Conservation (phyloP, 164 flowering plant species). For the Buxus sempervirens region DNA sequence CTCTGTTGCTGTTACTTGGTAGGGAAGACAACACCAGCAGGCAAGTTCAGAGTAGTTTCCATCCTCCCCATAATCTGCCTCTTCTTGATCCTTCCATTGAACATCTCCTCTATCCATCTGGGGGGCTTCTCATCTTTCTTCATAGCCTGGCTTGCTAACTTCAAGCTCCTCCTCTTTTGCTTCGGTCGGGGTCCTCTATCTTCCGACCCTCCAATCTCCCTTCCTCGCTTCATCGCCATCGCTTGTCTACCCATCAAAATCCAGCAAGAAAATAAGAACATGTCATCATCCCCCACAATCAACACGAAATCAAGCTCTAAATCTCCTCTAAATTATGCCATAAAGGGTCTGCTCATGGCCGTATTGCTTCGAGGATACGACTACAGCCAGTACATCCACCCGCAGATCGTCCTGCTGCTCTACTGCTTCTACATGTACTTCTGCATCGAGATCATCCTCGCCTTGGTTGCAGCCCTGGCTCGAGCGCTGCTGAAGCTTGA, state of each 20-base stretch:
- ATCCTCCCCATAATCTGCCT: slow-evolving; percentile 30
- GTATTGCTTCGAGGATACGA: slow-evolving; percentile 17
- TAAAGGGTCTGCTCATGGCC: slow-evolving; percentile 21
- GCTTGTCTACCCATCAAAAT: slow-evolving; percentile 45
- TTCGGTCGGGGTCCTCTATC: slow-evolving; percentile 35
- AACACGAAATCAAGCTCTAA: slow-evolving; percentile 11
- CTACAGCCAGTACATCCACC: slow-evolving; percentile 21
- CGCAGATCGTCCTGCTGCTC: slow-evolving; percentile 22
- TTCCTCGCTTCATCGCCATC: slow-evolving; percentile 31
- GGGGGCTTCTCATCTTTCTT: slow-evolving; percentile 30
- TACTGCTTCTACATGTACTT: slow-evolving; percentile 32
- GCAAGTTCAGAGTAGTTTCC: slow-evolving; percentile 23
- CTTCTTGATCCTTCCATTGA: slow-evolving; percentile 39
- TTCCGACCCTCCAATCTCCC: slow-evolving; percentile 22
- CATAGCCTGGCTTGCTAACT: slow-evolving; percentile 46
- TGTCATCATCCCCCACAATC: background rate
- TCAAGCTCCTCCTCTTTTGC: slow-evolving; percentile 53
- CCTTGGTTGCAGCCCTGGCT: slow-evolving; percentile 1
- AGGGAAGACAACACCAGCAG: slow-evolving; percentile 17
- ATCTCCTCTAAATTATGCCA: slow-evolving; percentile 21
- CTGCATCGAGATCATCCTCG: slow-evolving; percentile 25
- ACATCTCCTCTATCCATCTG: slow-evolving; percentile 25
- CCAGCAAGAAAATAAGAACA: too few species aligned
- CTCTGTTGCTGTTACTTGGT: slow-evolving; percentile 30
- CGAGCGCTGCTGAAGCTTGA: background rate